phyloP scores from a whole-genome alignment of 106 monocot species.

The Xerophyta viscosa region DNA sequence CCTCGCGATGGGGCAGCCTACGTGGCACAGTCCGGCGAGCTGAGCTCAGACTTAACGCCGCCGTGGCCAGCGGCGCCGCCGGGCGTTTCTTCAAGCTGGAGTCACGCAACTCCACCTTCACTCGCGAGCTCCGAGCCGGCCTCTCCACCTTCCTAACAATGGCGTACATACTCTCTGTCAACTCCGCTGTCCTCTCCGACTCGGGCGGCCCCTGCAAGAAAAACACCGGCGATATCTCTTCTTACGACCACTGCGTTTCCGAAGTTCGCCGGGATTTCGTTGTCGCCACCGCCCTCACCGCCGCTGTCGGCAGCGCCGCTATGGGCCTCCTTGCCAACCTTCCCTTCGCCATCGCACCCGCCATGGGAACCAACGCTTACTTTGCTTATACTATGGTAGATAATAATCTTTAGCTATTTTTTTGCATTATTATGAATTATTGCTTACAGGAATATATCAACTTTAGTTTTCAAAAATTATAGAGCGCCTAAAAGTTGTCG shows the following conservation, averaged over 20 bases:
- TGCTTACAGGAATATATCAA: too few relatives aligned
- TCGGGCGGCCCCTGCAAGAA: constrained; percentile 52
- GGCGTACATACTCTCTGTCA: constrained; percentile 77
- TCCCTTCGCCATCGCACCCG: constrained; percentile 56
- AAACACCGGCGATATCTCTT: constrained; percentile 19
- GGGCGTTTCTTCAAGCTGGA: constrained; percentile 61
- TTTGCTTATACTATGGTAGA: constrained; percentile 71
- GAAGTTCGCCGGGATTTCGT: constrained; percentile 26
- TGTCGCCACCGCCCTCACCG: constrained; percentile 30
- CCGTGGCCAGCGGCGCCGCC: constrained; percentile 14
- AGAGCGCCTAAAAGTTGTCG: too few relatives aligned
- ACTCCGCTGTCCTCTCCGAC: constrained; percentile 50
- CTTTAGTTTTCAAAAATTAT: too few relatives aligned
- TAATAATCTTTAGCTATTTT: too few relatives aligned
- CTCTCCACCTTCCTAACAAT: constrained; percentile 59
- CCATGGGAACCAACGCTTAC: constrained; percentile 70
- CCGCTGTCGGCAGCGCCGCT: constrained; percentile 29
- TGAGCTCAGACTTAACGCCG: constrained; percentile 23
- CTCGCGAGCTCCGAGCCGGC: constrained; percentile 59
- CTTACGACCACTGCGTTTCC: constrained; percentile 21
- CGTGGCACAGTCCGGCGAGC: constrained; percentile 5
- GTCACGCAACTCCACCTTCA: constrained; percentile 43
- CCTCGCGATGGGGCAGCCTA: too few relatives aligned
- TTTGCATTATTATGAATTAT: too few relatives aligned
- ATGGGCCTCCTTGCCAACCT: constrained; percentile 67